Conservation (phyloP, 2,329 filamentous ascomycete species). For the Fusarium nurragi region DNA sequence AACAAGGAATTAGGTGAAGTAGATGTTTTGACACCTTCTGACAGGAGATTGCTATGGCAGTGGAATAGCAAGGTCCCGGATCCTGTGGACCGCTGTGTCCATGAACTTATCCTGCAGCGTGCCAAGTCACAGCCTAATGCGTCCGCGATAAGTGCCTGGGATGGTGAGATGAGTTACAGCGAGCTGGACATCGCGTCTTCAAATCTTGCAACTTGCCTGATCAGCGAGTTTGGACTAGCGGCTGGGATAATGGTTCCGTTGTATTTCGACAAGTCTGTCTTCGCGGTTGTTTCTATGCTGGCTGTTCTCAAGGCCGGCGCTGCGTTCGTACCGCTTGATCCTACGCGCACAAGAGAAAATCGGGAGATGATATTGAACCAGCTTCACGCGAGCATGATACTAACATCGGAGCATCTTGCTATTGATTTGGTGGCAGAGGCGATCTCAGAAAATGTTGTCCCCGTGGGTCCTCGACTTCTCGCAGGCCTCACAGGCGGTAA, state of each 20-base stretch:
- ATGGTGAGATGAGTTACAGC: conserved; percentile 20
- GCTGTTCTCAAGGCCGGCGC: conserved; percentile 10
- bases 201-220: conserved; percentile 11
- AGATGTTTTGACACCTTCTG: neutral
- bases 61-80: conserved; percentile 13
- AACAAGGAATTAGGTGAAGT: neutral
- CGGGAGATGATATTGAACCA: neutral
- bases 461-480: neutral
- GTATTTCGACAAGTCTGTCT: conserved; percentile 19
- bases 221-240: neutral
- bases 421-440: neutral
- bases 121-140: neutral
- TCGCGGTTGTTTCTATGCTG: conserved; percentile 7
- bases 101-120: conserved; percentile 11
- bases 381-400: neutral
- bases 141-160: conserved; percentile 13
- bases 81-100: neutral
- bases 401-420: conserved; percentile 1
- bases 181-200: conserved; percentile 15
- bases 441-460: neutral
- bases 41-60: conserved; percentile 4
- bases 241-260: conserved; percentile 1
- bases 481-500: neutral
- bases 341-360: neutral
- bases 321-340: conserved; percentile 13